phyloP scores from a whole-genome alignment of 345 rosid genomes.

The Brassica rapa region DNA sequence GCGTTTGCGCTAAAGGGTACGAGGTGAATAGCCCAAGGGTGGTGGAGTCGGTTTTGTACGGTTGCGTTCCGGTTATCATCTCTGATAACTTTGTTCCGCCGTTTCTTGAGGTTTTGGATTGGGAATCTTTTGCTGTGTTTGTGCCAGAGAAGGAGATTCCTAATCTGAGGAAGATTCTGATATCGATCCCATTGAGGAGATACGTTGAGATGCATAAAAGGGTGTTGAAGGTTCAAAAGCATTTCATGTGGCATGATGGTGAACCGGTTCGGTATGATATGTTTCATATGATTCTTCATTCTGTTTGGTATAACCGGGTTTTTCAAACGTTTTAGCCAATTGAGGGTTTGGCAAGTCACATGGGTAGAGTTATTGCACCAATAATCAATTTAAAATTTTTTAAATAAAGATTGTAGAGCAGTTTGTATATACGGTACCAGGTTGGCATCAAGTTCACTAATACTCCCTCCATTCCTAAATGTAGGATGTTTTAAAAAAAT shows the following conservation, averaged over 20 bases:
- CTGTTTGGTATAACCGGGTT: slow-evolving; percentile 76
- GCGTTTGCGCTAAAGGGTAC: slow-evolving; percentile 83
- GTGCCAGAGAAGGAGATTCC: slow-evolving; percentile 74
- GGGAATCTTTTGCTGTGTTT: slow-evolving; percentile 76
- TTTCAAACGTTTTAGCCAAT: slow-evolving; percentile 43
- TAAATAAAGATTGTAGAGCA: not conserved
- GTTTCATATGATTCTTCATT: slow-evolving; percentile 85
- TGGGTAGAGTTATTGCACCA: not conserved
- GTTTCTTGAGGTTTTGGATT: slow-evolving; percentile 69
- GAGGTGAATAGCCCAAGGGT: slow-evolving; percentile 87
- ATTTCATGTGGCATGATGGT: slow-evolving; percentile 82
- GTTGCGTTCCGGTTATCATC: slow-evolving; percentile 81
- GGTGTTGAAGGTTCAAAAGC: slow-evolving; percentile 68
- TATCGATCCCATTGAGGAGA: slow-evolving; percentile 58
- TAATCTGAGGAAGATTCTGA: slow-evolving; percentile 63
- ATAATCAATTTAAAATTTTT: no score
- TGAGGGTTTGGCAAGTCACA: not conserved
- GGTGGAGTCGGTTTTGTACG: slow-evolving; percentile 70
- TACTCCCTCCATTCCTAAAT: no score
- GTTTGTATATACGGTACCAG: not conserved
- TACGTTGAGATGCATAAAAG: slow-evolving; percentile 65
- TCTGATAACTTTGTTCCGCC: slow-evolving; percentile 88
- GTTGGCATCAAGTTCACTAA: no score
- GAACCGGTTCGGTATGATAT: slow-evolving; percentile 65
- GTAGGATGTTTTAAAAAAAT: no score